phyloP scores from a whole-genome alignment of 495 filamentous ascomycete species.

The Penicillium mononematosum region DNA sequence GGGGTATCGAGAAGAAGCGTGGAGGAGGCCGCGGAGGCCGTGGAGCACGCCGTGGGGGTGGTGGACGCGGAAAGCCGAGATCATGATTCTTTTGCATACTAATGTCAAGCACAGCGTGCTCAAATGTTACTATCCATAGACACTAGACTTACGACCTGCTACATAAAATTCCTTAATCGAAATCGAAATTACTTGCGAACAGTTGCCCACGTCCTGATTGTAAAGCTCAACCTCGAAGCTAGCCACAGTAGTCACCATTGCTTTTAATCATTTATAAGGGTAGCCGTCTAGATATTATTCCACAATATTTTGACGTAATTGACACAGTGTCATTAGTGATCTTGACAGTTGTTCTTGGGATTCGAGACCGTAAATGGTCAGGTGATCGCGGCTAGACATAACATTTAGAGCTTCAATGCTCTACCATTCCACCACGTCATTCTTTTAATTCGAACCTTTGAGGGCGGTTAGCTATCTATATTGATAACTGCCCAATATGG shows the following conservation, averaged over 20 bases:
- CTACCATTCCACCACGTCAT: constrained; percentile 1
- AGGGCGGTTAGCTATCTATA: constrained; percentile 1
- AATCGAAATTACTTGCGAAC: neutral
- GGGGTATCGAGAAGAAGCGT: constrained; percentile 27
- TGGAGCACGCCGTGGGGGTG: constrained; percentile 17
- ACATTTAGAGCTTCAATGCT: constrained; percentile 10
- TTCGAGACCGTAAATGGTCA: neutral
- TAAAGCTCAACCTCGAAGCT: neutral
- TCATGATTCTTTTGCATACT: constrained; percentile 4
- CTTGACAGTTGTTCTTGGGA: constrained; percentile 11
- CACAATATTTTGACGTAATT: neutral
- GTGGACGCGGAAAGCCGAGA: constrained; percentile 20
- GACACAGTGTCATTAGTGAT: constrained; percentile 13
- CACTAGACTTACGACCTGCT: constrained; percentile 4
- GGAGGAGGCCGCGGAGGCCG: constrained; percentile 23
- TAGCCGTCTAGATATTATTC: neutral
- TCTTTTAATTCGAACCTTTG: neutral
- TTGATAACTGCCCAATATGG: constrained; percentile 40
- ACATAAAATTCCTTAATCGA: constrained; percentile 2
- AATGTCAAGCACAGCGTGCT: neutral
- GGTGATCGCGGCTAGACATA: constrained; percentile 6
- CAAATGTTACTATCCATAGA: constrained; percentile 4
- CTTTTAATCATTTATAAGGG: neutral
- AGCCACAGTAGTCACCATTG: neutral
- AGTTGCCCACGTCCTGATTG: neutral